Evolutionary conservation across 2,329 filamentous ascomycete genomes (phyloP).

Genomic region (Endoconidiophora laricicola): DNA sequence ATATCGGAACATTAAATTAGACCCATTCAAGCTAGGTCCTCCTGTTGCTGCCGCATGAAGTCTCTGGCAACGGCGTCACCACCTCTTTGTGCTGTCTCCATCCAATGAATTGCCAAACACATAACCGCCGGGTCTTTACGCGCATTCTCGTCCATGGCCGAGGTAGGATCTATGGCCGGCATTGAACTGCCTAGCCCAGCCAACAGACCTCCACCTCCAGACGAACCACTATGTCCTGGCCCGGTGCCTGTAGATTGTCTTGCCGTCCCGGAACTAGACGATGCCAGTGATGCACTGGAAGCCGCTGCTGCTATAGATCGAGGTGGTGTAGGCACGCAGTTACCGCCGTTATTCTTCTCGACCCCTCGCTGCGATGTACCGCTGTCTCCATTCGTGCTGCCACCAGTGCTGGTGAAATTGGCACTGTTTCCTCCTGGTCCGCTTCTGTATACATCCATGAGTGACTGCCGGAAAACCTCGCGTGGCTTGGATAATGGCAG

Average conservation of each 20-base stretch:
- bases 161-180: conserved; percentile 12
- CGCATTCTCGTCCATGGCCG: conserved; percentile 7
- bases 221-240: not conserved
- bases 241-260: no score
- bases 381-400: conserved; percentile 15
- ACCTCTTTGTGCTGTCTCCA: conserved; percentile 75
- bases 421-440: conserved; percentile 16
- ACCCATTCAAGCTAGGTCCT: conserved; percentile 3
- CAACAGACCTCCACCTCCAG: not conserved
- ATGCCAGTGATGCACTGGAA: no score
- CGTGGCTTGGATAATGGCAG: conserved; percentile 68
- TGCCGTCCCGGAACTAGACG: no score
- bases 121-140: conserved; percentile 59
- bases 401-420: conserved; percentile 14
- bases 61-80: conserved; percentile 72
- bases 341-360: not conserved
- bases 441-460: conserved; percentile 53
- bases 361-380: not conserved
- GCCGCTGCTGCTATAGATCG: no score
- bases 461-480: conserved; percentile 79
- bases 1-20: no score
- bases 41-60: conserved; percentile 53
- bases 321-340: no score
- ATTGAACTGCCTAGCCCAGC: not conserved
- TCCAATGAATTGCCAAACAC: conserved; percentile 94